Percentiles rank a stretch among this genome's conserved stretches.
Evolutionary conservation across 176 grass and related monocot genomes (phyloP).

Genomic region (Bothriochloa decipiens): DNA sequence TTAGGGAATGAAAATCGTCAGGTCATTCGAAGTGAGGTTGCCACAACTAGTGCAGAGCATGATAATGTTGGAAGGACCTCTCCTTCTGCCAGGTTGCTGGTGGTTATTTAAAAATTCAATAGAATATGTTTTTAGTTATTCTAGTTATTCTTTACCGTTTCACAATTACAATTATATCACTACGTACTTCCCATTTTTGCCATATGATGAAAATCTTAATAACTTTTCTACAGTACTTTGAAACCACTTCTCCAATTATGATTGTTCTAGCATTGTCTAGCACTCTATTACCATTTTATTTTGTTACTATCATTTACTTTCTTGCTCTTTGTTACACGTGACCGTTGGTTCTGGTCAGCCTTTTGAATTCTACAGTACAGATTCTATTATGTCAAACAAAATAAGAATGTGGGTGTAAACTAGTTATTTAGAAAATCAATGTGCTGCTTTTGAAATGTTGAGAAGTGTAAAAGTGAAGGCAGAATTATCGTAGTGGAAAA

Average conservation of each 20-base stretch:
- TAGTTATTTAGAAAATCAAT: background rate
- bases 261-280: background rate
- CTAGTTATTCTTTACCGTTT: background rate
- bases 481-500: background rate
- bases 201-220: constrained; percentile 4
- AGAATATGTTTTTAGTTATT: background rate
- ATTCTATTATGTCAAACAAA: background rate
- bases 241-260: background rate
- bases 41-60: constrained; percentile 52
- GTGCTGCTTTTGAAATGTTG: background rate
- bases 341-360: background rate
- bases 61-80: constrained; percentile 52
- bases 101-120: constrained; percentile 25
- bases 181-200: constrained; percentile 13
- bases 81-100: constrained; percentile 54
- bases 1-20: constrained; percentile 62
- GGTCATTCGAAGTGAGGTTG: constrained; percentile 43
- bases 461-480: background rate
- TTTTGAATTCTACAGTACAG: background rate
- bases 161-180: constrained; percentile 8
- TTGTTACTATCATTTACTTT: background rate
- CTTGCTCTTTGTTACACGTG: background rate
- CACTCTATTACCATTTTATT: constrained; percentile 9
- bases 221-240: background rate
- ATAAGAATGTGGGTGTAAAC: background rate